Conservation (phyloP, 225 moss, liverwort and hornwort species). For the Sphagnum contortum region DNA sequence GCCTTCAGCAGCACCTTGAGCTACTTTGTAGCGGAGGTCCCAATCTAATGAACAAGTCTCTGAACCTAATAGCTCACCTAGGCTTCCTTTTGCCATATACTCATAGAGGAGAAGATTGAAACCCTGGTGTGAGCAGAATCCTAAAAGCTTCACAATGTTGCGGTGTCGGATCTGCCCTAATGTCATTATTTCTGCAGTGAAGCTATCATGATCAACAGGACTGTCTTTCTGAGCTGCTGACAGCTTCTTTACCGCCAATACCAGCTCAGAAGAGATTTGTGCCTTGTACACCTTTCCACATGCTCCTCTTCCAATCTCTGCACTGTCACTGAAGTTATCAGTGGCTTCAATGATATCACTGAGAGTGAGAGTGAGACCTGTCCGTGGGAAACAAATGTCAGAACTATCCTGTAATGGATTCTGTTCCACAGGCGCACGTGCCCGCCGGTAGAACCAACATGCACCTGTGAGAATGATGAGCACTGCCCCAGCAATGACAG, state of each 20-base stretch:
- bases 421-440: conserved; percentile 23
- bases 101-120: no score
- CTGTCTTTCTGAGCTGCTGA: no score
- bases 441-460: conserved; percentile 62
- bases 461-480: conserved; percentile 52
- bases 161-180: no score
- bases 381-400: conserved; percentile 28
- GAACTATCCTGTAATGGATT: conserved; percentile 28
- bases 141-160: no score
- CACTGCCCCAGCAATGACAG: conserved; percentile 47
- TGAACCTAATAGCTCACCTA: no score
- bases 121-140: no score
- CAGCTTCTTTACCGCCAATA: conserved; percentile 57
- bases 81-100: no score
- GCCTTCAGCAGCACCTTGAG: conserved; percentile 3
- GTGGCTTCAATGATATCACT: conserved; percentile 40
- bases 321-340: conserved; percentile 21
- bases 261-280: conserved; percentile 27
- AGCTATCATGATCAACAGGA: no score
- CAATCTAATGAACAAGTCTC: conserved; percentile 1
- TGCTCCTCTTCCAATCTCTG: conserved; percentile 41
- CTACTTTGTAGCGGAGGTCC: conserved; percentile 3
- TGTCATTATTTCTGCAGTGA: no score
- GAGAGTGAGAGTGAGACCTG: conserved; percentile 20
- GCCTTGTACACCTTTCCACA: conserved; percentile 58